Percentiles rank a stretch among this genome's conserved stretches.
Conservation (phyloP, 2,329 filamentous ascomycete species). For the Apiospora arundinis region DNA sequence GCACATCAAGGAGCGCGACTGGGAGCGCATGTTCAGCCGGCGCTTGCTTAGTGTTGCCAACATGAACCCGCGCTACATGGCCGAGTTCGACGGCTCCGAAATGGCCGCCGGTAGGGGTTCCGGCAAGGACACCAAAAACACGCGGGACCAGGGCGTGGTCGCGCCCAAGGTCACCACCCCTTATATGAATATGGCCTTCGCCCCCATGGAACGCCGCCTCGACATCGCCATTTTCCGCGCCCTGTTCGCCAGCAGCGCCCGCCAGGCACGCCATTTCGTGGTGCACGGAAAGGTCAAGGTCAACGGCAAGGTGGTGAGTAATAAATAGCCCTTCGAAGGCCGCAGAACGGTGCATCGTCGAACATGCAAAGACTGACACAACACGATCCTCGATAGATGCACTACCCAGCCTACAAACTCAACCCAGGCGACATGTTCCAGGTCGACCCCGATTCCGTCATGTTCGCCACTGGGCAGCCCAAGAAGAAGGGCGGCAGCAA, state of each 20-base stretch:
- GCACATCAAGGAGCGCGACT: slow-evolving; percentile 90
- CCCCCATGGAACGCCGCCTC: slow-evolving; percentile 85
- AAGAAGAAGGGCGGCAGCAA: slow-evolving; percentile 54
- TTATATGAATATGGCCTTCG: slow-evolving; percentile 96
- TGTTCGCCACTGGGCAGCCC: slow-evolving; percentile 82
- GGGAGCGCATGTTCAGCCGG: slow-evolving; percentile 90
- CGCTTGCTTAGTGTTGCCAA: slow-evolving; percentile 82
- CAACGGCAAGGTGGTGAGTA: slow-evolving; percentile 87
- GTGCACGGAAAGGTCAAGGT: slow-evolving; percentile 93
- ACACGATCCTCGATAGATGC: slow-evolving; percentile 67
- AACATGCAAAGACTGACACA: not conserved
- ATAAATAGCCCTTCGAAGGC: not conserved
- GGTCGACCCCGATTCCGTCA: slow-evolving; percentile 85
- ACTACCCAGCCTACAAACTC: slow-evolving; percentile 87
- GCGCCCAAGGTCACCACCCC: slow-evolving; percentile 63
- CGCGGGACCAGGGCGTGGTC: slow-evolving; percentile 4
- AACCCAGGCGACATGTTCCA: slow-evolving; percentile 99
- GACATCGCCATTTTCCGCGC: slow-evolving; percentile 95
- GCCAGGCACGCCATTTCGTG: slow-evolving; percentile 93
- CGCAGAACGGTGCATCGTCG: not conserved
- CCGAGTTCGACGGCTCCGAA: slow-evolving; percentile 79
- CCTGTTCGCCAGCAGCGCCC: slow-evolving; percentile 89
- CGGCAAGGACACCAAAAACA: slow-evolving; percentile 57
- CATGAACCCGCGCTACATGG: slow-evolving; percentile 83
- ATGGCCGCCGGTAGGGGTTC: slow-evolving; percentile 84